Conservation (phyloP, 73 alveolate genomes). For the Breviolum minutum region DNA sequence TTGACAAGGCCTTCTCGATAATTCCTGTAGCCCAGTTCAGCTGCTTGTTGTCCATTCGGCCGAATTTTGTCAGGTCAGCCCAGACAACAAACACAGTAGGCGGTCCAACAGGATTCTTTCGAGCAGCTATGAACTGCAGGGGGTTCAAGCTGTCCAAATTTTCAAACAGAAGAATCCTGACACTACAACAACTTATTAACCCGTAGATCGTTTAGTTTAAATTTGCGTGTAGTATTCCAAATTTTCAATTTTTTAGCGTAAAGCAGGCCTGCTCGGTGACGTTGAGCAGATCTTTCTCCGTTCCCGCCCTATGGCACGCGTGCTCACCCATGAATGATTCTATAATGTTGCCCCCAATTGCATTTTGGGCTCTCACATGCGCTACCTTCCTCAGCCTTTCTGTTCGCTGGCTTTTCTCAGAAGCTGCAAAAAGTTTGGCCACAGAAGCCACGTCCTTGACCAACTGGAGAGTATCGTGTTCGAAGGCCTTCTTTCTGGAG, state of each 20-base stretch:
- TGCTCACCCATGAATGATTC: not conserved
- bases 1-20: not conserved
- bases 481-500: not conserved
- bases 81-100: not conserved
- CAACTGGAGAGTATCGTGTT: not conserved
- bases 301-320: conserved; percentile 3
- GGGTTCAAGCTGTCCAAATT: not conserved
- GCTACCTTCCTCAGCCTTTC: not conserved
- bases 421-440: not conserved
- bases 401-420: not conserved
- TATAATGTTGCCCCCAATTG: not conserved
- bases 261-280: not conserved
- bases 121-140: conserved; percentile 50
- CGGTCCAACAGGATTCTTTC: conserved; percentile 12
- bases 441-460: not conserved
- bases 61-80: conserved; percentile 37
- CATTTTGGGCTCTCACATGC: not conserved
- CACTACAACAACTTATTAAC: too few relatives aligned
- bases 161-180: not conserved
- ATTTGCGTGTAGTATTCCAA: not conserved
- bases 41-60: conserved; percentile 56
- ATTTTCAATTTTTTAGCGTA: not conserved
- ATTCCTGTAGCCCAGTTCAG: not conserved
- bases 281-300: not conserved
- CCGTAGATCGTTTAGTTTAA: too few relatives aligned